phyloP scores from a whole-genome alignment of 2,329 filamentous ascomycete species.

The Aureobasidium melanogenum region DNA sequence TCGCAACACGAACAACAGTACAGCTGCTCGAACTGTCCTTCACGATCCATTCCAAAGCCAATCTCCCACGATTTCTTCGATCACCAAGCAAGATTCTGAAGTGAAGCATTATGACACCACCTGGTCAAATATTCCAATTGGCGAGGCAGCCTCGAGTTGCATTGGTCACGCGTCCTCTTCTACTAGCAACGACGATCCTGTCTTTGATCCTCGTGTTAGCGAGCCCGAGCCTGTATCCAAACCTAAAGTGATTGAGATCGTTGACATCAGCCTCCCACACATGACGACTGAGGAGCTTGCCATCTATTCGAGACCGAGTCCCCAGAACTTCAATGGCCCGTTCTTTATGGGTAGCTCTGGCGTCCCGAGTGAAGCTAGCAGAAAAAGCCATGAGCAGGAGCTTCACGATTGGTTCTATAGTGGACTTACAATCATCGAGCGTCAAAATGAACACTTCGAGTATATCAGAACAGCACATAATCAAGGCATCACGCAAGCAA shows the following conservation, averaged over 20 bases:
- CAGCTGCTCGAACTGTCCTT: conserved; percentile 19
- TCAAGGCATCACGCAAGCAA: not conserved
- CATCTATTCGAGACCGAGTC: conserved; percentile 18
- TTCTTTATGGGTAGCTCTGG: conserved; percentile 26
- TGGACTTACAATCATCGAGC: conserved; percentile 21
- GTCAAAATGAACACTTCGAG: conserved; percentile 24
- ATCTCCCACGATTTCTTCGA: not conserved
- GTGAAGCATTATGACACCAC: not conserved
- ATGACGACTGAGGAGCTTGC: conserved; percentile 8
- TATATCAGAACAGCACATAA: conserved; percentile 17
- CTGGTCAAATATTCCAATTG: not conserved
- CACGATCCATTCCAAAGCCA: conserved; percentile 23
- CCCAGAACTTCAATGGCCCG: conserved; percentile 28
- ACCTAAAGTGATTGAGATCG: not conserved
- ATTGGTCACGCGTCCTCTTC: not conserved
- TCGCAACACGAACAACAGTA: not conserved
- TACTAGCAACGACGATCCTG: not conserved
- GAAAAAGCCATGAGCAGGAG: conserved; percentile 26
- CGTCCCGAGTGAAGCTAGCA: conserved; percentile 16
- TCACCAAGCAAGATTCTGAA: not conserved
- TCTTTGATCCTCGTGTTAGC: conserved; percentile 6
- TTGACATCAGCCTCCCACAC: not conserved
- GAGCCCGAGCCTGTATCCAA: conserved; percentile 6
- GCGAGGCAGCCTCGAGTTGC: not conserved
- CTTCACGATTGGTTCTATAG: conserved; percentile 33